Conservation (phyloP, 345 rosid genomes). For the Carallia brachiata region DNA sequence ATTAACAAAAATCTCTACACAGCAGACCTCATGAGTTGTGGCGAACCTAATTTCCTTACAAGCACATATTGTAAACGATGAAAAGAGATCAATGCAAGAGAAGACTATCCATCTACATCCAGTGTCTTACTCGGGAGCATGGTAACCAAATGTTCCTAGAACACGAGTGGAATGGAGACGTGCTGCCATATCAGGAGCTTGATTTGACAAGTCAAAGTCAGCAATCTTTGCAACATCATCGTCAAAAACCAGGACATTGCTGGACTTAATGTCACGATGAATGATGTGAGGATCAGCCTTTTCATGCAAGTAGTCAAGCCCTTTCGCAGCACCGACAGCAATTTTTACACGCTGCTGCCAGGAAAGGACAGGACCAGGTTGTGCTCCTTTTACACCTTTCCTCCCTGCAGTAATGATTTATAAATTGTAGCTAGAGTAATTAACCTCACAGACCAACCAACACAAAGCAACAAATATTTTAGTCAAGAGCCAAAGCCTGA, state of each 20-base stretch:
- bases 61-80: not conserved
- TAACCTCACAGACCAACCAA: too few species aligned
- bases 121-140: conserved; percentile 87
- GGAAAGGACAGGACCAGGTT: conserved; percentile 70
- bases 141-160: conserved; percentile 92
- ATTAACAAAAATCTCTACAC: not conserved
- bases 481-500: too few species aligned
- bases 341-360: conserved; percentile 88
- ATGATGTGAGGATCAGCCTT: conserved; percentile 67
- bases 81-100: not conserved
- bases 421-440: not conserved
- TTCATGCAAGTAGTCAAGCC: conserved; percentile 93
- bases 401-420: conserved; percentile 24
- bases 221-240: conserved; percentile 86
- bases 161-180: conserved; percentile 95
- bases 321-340: conserved; percentile 84
- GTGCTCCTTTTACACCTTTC: conserved; percentile 89
- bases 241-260: conserved; percentile 76
- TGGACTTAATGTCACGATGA: conserved; percentile 87
- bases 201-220: conserved; percentile 89
- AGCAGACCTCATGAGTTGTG: not conserved
- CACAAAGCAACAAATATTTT: too few species aligned
- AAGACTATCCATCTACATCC: not conserved
- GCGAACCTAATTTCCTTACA: not conserved
- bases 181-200: conserved; percentile 87